phyloP scores from a whole-genome alignment of 345 rosid species.

The Capsella bursapastoris region DNA sequence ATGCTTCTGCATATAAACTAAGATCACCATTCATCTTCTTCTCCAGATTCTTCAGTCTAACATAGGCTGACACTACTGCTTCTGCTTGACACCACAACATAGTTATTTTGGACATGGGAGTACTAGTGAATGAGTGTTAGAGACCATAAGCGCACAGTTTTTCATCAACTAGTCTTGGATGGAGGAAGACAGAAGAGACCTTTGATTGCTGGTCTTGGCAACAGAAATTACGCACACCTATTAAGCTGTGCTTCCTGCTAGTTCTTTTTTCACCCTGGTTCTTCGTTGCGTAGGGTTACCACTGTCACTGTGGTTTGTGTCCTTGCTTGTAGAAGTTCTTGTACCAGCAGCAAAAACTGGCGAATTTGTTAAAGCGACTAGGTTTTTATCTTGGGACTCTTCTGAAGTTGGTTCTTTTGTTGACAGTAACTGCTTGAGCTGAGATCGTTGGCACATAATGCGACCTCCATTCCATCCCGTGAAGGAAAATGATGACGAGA shows the following conservation, averaged over 20 bases:
- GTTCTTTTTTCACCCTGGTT: constrained; percentile 54
- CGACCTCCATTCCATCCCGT: constrained; percentile 89
- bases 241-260: constrained; percentile 60
- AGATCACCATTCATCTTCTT: constrained; percentile 27
- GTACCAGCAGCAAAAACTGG: constrained; percentile 51
- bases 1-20: constrained; percentile 26
- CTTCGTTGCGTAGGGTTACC: constrained; percentile 44
- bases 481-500: constrained; percentile 68
- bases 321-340: constrained; percentile 45
- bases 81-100: constrained; percentile 31
- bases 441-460: constrained; percentile 80
- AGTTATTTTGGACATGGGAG: constrained; percentile 14
- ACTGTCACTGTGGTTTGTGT: constrained; percentile 37
- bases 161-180: constrained; percentile 29
- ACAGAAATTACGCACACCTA: constrained; percentile 5
- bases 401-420: constrained; percentile 55
- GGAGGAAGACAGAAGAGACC: constrained; percentile 30
- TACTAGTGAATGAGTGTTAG: constrained; percentile 6
- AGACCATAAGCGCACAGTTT: constrained; percentile 22
- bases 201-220: constrained; percentile 22
- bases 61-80: constrained; percentile 21
- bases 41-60: constrained; percentile 20
- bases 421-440: constrained; percentile 67
- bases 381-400: constrained; percentile 43
- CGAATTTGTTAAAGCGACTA: constrained; percentile 63